These are phyloP conservation scores for Phtheirospermum japonicum DNA, from an alignment of 257 asterid genomes.

Conservation along the genomic window DNA sequence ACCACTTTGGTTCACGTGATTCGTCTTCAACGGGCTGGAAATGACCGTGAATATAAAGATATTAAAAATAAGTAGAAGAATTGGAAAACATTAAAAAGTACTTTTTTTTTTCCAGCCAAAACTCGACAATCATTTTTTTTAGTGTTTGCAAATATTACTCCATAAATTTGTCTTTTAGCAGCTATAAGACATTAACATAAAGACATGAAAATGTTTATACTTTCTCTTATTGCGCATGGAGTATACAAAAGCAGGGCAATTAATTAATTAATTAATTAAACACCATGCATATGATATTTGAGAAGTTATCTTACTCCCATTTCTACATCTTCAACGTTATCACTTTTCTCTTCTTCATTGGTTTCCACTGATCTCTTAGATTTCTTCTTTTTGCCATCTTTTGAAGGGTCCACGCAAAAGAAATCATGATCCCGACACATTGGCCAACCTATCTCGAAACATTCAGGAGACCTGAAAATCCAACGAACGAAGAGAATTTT, in stretches of 20 bases:
- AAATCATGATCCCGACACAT: constrained; percentile 85
- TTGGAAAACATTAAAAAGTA: too few relatives aligned
- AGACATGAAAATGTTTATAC: too few relatives aligned
- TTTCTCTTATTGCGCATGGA: too few relatives aligned
- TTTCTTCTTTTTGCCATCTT: constrained; percentile 38
- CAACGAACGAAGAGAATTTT: constrained; percentile 21
- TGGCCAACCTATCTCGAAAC: constrained; percentile 98
- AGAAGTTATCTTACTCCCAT: constrained; percentile 55
- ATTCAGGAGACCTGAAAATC: constrained; percentile 71
- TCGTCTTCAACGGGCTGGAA: constrained; percentile 49
- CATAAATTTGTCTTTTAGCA: too few relatives aligned
- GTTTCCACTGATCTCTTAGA: constrained; percentile 32
- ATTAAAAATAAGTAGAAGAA: too few relatives aligned
- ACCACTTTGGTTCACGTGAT: constrained; percentile 58
- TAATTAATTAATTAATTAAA: too few relatives aligned
- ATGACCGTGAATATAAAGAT: constrained; percentile 12
- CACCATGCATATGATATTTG: background rate
- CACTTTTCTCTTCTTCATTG: constrained; percentile 38
- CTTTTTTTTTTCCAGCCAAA: too few relatives aligned
- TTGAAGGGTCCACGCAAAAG: constrained; percentile 51
- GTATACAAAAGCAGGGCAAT: too few relatives aligned
- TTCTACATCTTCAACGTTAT: constrained; percentile 66
- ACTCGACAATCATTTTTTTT: too few relatives aligned
- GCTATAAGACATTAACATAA: too few relatives aligned
- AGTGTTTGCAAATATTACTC: too few relatives aligned